These are phyloP conservation scores for Epichloe bromicola DNA, from an alignment of 2,329 filamentous ascomycete genomes.

Conservation along the genomic window DNA sequence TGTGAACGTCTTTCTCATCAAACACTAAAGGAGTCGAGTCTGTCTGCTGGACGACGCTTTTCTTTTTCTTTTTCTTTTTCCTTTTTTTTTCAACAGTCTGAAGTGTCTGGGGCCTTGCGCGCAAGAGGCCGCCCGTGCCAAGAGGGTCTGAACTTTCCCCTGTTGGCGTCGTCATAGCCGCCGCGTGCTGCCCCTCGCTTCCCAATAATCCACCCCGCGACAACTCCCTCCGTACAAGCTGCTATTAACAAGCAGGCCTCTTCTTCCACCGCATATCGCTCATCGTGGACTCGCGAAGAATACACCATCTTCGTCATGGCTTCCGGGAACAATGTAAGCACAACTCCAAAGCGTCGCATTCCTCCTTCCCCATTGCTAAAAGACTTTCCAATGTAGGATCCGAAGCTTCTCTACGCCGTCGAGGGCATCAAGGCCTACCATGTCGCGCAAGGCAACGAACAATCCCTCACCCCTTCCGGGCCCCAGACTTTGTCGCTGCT, in stretches of 20 bases:
- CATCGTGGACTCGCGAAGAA: background rate
- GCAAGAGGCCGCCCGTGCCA: background rate
- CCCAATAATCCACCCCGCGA: background rate
- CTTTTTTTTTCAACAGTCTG: too few relatives aligned
- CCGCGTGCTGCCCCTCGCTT: background rate
- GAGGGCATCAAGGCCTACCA: slow-evolving; percentile 85
- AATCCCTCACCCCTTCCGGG: slow-evolving; percentile 68
- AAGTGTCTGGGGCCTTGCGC: too few relatives aligned
- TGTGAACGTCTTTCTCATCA: too few relatives aligned
- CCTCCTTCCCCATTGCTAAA: background rate
- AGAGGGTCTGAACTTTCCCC: background rate
- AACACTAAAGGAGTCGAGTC: too few relatives aligned
- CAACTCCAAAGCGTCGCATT: background rate
- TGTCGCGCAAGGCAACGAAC: slow-evolving; percentile 75
- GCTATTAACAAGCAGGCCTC: too few relatives aligned
- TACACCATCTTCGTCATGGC: slow-evolving; percentile 12
- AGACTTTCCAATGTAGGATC: slow-evolving; percentile 28
- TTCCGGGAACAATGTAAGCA: slow-evolving; percentile 20
- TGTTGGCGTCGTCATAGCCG: background rate
- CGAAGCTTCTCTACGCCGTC: slow-evolving; percentile 57
- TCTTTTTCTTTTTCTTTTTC: too few relatives aligned
- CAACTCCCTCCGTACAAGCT: too few relatives aligned
- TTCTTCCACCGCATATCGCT: background rate
- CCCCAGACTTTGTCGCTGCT: slow-evolving; percentile 84
- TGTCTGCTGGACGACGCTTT: too few relatives aligned